These are phyloP conservation scores for Pleurotus giganteus DNA, from an alignment of 768 basidiomycete genomes.

Conservation along the genomic window DNA sequence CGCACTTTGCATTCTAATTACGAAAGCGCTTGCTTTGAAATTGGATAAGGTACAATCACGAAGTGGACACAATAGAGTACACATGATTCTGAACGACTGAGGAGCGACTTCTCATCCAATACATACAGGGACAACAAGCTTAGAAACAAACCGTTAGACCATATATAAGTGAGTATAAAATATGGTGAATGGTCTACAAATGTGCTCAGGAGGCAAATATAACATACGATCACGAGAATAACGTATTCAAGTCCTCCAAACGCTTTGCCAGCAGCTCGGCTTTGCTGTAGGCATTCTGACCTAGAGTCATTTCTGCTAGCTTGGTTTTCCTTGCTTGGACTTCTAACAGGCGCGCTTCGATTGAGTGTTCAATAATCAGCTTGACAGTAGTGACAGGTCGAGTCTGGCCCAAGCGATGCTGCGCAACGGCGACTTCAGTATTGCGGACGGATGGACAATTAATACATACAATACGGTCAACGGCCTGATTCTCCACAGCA, in stretches of 20 bases:
- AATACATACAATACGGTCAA: conserved; percentile 87
- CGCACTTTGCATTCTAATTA: conserved; percentile 69
- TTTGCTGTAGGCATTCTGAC: conserved; percentile 75
- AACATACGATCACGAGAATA: conserved; percentile 54
- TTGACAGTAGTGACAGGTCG: conserved; percentile 89
- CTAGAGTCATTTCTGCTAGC: conserved; percentile 91
- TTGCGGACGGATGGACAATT: neutral
- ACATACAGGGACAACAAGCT: neutral
- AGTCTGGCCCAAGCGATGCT: conserved; percentile 97
- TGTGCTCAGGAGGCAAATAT: conserved; percentile 19
- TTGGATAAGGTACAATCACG: too few relatives aligned
- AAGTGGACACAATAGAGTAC: too few relatives aligned
- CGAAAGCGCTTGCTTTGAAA: neutral
- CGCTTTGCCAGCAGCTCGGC: conserved; percentile 84
- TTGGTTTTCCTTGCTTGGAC: conserved; percentile 95
- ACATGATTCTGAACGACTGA: too few relatives aligned
- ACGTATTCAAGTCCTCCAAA: conserved; percentile 80
- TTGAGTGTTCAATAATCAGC: conserved; percentile 90
- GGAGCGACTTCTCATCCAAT: neutral
- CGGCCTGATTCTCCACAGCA: conserved; percentile 95
- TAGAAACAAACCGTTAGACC: conserved; percentile 2
- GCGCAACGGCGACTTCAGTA: conserved; percentile 12
- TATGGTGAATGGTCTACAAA: neutral
- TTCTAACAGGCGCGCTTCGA: conserved; percentile 89
- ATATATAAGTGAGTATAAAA: conserved; percentile 1